Conservation (phyloP, 371 early-diverging fungal genomes). For the Phascolomyces articulosus region DNA sequence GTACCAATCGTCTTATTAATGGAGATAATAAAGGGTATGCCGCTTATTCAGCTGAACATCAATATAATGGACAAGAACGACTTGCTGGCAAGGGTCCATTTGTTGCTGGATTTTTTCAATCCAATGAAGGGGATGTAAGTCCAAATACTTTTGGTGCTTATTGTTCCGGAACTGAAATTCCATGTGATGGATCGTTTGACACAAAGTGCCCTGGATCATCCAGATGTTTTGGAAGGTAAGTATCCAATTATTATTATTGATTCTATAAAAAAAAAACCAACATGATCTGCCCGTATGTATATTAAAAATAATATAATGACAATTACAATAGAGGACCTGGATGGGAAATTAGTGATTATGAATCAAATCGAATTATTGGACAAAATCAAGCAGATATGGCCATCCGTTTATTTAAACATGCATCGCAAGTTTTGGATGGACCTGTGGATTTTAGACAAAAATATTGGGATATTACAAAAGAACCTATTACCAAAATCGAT, state of each 20-base stretch:
- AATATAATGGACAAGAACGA: slow-evolving; percentile 23
- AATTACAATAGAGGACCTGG: slow-evolving; percentile 52
- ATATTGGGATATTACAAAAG: slow-evolving; percentile 55
- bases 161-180: slow-evolving; percentile 61
- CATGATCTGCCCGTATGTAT: too few species aligned
- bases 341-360: slow-evolving; percentile 40
- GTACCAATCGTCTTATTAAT: slow-evolving; percentile 53
- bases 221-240: slow-evolving; percentile 41
- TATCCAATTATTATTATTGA: not conserved
- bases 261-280: not conserved
- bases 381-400: slow-evolving; percentile 49
- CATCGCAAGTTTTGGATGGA: slow-evolving; percentile 17
- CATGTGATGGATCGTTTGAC: slow-evolving; percentile 61
- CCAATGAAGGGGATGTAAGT: slow-evolving; percentile 69
- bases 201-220: slow-evolving; percentile 39
- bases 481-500: slow-evolving; percentile 22
- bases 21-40: slow-evolving; percentile 80
- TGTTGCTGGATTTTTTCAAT: slow-evolving; percentile 70
- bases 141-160: slow-evolving; percentile 64
- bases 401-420: slow-evolving; percentile 25
- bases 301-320: too few species aligned
- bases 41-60: slow-evolving; percentile 52
- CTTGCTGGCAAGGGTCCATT: slow-evolving; percentile 31
- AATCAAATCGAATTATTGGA: slow-evolving; percentile 67
- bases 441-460: slow-evolving; percentile 44